Conservation (phyloP, 2,329 filamentous ascomycete genomes). For the Colletotrichum shisoi region DNA sequence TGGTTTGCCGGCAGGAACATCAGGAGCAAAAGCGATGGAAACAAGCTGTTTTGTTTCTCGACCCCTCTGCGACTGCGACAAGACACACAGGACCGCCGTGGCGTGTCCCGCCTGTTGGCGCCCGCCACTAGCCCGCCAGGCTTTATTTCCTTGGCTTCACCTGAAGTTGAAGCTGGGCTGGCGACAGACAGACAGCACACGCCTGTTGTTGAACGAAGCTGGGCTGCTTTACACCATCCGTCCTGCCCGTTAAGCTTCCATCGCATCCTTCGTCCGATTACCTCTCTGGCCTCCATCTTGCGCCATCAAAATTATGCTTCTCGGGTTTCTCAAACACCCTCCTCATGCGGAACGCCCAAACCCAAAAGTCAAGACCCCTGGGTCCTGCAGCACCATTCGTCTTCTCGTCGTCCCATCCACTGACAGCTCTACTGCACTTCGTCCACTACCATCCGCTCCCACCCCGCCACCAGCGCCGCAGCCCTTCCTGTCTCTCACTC, state of each 20-base stretch:
- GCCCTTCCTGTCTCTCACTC: slow-evolving; percentile 9
- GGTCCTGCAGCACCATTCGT: slow-evolving; percentile 21
- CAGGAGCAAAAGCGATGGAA: background rate
- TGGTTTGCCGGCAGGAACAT: slow-evolving; percentile 23
- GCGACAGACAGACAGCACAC: too few species aligned
- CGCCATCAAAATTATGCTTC: background rate
- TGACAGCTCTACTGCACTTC: slow-evolving; percentile 27
- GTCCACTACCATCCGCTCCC: slow-evolving; percentile 20
- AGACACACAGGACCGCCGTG: background rate
- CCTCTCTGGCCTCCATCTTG: background rate
- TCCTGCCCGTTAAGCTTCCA: slow-evolving; percentile 10
- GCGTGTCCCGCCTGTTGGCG: slow-evolving; percentile 12
- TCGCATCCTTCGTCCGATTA: slow-evolving; percentile 20
- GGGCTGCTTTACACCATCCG: background rate
- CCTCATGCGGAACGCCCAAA: background rate
- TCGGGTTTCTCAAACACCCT: background rate
- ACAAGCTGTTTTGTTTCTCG: slow-evolving; percentile 5
- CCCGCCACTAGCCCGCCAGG: slow-evolving; percentile 1
- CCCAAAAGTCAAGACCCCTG: background rate
- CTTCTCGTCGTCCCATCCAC: slow-evolving; percentile 30
- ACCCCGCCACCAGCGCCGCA: slow-evolving; percentile 10
- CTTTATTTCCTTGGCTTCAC: slow-evolving; percentile 20
- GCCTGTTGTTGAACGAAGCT: slow-evolving; percentile 1
- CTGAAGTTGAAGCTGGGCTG: slow-evolving; percentile 34
- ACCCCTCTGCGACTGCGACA: background rate